Conservation (phyloP, 257 asterid genomes). For the Primulina eburnea region DNA sequence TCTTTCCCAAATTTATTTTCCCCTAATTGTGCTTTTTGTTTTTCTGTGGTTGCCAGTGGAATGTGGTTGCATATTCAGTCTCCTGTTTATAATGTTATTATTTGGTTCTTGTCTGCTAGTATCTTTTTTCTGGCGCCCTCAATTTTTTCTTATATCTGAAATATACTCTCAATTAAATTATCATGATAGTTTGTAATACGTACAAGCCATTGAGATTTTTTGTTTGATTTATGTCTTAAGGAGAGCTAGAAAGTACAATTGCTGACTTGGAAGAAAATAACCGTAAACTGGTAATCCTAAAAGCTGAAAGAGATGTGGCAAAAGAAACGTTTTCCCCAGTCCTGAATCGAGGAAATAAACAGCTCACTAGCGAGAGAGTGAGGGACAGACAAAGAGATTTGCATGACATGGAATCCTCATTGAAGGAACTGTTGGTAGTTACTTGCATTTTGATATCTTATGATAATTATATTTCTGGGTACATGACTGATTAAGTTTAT, state of each 20-base stretch:
- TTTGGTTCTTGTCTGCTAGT: background rate
- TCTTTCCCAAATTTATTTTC: background rate
- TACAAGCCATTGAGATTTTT: constrained; percentile 17
- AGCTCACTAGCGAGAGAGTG: constrained; percentile 46
- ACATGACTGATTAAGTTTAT: constrained; percentile 4
- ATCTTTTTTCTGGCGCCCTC: background rate
- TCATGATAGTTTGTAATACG: background rate
- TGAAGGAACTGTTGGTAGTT: constrained; percentile 74
- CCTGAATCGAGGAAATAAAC: constrained; percentile 56
- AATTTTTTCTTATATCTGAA: background rate
- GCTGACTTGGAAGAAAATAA: constrained; percentile 80
- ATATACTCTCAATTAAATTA: background rate
- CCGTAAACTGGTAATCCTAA: constrained; percentile 60
- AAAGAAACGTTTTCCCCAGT: constrained; percentile 52
- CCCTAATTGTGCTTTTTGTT: background rate
- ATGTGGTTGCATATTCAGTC: background rate
- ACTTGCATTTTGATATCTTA: constrained; percentile 5
- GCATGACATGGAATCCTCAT: constrained; percentile 73
- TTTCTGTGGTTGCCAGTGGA: too few species aligned
- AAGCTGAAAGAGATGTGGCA: constrained; percentile 49
- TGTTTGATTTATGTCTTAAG: constrained; percentile 36
- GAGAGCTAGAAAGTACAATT: constrained; percentile 66
- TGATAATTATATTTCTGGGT: too few species aligned
- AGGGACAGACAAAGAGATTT: constrained; percentile 68
- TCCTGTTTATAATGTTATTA: background rate